Evolutionary conservation across 768 basidiomycete species (phyloP), one percentile per base, ranked within the genome.

Genomic region (Pleurotus giganteus): DNA sequence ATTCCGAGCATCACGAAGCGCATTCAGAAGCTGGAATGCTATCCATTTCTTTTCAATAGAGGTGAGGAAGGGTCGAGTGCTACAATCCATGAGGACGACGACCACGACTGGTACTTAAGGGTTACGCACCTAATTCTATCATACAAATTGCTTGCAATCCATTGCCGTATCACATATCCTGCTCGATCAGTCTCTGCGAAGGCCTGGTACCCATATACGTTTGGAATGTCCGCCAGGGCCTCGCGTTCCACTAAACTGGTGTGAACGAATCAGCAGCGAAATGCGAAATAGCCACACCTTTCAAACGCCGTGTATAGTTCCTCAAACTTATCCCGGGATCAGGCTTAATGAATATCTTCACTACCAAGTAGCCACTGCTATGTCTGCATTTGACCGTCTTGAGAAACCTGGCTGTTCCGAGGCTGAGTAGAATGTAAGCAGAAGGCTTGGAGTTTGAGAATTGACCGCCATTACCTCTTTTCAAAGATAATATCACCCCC

Each of bases 21-120:
- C 92, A 24, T 84, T 87, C 57, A 98, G 76, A 1, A 98, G 76
- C 68, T 98, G 97, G 65, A 94, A 99, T 0, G 89, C 86, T 56
- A 98, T 93, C 97, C 96, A 99, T 66, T 92, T 93, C 81, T 98
- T 98, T 76, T 99, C 97, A 21, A 98, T 80, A 57, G 78, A 69
- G 58, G 85, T 88, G 36, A 99, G 77, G 72, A 98, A 99, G 3
- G 97, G 97, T 31, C 96, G 91, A 2, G 95, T 98, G 65, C 97
- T 99, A 62, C 1, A 50, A 53, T 17, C 26, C 24, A 26, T 23
- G 41, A 49, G 17, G 12, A 27, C 45, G 4, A 52, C 15, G 34
- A 43, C 6, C 4, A 41, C 17, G 44, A 46, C n/a, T 47, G 6
- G 12, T 17, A 23, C 1, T 4, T 12, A 12, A 7, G 12, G 50